Evolutionary conservation across 192 early-diverging fungal species (phyloP).

Genomic region (Jimgerdemannia flammicorona): DNA sequence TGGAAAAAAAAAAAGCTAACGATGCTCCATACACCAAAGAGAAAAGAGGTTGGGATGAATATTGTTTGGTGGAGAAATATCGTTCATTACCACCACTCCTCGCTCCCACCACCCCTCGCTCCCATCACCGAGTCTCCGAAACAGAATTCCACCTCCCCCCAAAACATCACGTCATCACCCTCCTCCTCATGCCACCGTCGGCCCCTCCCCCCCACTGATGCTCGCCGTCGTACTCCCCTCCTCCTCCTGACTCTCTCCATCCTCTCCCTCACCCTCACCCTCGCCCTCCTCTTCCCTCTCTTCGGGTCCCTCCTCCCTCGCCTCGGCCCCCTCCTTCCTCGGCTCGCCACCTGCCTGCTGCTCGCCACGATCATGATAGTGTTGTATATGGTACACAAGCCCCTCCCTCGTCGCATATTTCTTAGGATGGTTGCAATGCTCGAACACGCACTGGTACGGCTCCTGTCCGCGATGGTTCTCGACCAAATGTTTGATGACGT

Average conservation of each 20-base stretch:
- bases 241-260: not conserved
- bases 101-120: no score
- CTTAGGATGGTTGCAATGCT: slow-evolving; percentile 22
- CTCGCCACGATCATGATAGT: slow-evolving; percentile 17
- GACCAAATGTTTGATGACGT: slow-evolving; percentile 27
- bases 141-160: no score
- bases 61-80: no score
- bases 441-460: slow-evolving; percentile 24
- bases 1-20: no score
- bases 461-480: slow-evolving; percentile 21
- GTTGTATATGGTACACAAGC: slow-evolving; percentile 29
- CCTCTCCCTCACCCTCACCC: not conserved
- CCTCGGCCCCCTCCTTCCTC: not conserved
- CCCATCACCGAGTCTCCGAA: no score
- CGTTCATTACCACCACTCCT: no score
- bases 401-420: slow-evolving; percentile 34
- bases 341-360: not conserved
- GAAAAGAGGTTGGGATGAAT: no score
- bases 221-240: not conserved
- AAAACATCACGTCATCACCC: no score
- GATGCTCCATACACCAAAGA: no score
- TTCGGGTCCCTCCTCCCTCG: not conserved
- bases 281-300: not conserved
- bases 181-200: no score
- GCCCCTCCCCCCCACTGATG: not conserved